A percentile compares a stretch with the other conserved stretches of the same genome.
Evolutionary conservation across 2,329 filamentous ascomycete genomes (phyloP).

Genomic region (Trichophyton verrucosum): DNA sequence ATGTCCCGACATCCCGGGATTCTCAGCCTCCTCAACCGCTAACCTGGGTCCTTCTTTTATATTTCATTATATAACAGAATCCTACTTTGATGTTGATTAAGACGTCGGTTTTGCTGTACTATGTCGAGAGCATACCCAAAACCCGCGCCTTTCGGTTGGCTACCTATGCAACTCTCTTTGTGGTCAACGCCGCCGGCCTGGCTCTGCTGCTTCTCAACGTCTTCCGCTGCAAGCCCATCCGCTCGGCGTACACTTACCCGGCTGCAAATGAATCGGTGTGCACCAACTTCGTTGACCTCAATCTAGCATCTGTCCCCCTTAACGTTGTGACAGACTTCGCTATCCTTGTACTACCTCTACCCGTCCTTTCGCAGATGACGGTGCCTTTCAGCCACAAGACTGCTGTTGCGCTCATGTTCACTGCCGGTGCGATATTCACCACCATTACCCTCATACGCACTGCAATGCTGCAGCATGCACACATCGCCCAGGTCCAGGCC

Average conservation of each 20-base stretch:
- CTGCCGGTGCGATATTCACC: conserved; percentile 74
- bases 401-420: conserved; percentile 75
- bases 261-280: conserved; percentile 39
- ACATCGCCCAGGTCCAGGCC: conserved; percentile 35
- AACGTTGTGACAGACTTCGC: conserved; percentile 87
- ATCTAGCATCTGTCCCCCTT: conserved; percentile 66
- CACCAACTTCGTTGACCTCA: conserved; percentile 51
- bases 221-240: conserved; percentile 68
- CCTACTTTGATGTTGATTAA: conserved; percentile 84
- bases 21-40: not conserved
- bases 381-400: conserved; percentile 76
- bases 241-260: conserved; percentile 51
- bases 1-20: not conserved
- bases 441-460: conserved; percentile 82
- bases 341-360: conserved; percentile 76
- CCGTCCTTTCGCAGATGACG: conserved; percentile 74
- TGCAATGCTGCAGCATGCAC: conserved; percentile 72
- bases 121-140: conserved; percentile 67
- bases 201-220: conserved; percentile 77
- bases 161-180: conserved; percentile 64
- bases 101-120: conserved; percentile 85
- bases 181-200: conserved; percentile 67
- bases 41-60: not conserved
- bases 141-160: conserved; percentile 64
- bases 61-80: conserved; percentile 43